Percentiles rank a stretch among this genome's conserved stretches.
Conservation (phyloP, 1,139 yeast genomes). For the Taiozyma onychis region DNA sequence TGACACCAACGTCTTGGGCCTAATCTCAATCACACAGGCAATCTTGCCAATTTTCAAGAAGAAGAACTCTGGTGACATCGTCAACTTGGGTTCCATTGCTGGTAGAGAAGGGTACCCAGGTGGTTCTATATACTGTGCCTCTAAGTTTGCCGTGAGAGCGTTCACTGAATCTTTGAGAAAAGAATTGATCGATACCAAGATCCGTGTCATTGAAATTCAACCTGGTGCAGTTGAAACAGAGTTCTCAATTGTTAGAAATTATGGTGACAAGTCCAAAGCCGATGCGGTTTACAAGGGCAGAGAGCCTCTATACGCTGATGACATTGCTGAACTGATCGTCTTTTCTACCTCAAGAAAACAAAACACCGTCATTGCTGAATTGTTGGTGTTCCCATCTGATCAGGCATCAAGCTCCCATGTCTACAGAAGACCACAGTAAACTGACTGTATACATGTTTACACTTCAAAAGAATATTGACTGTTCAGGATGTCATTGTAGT, state of each 20-base stretch:
- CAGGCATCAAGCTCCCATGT: slow-evolving; percentile 73
- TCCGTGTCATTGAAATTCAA: slow-evolving; percentile 77
- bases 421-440: slow-evolving; percentile 24
- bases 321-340: slow-evolving; percentile 76
- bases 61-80: slow-evolving; percentile 63
- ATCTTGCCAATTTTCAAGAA: slow-evolving; percentile 55
- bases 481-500: neutral
- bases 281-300: slow-evolving; percentile 68
- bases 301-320: slow-evolving; percentile 69
- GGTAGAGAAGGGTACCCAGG: slow-evolving; percentile 86
- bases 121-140: slow-evolving; percentile 85
- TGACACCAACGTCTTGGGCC: slow-evolving; percentile 68
- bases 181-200: slow-evolving; percentile 66
- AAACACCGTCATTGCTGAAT: slow-evolving; percentile 75
- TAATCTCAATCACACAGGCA: slow-evolving; percentile 65
- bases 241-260: slow-evolving; percentile 69
- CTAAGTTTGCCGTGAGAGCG: slow-evolving; percentile 76
- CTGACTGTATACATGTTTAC: too few relatives aligned
- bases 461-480: neutral
- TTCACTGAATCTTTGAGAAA: slow-evolving; percentile 74
- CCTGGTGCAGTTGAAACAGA: slow-evolving; percentile 92
- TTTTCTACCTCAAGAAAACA: slow-evolving; percentile 65
- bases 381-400: slow-evolving; percentile 68
- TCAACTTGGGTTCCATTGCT: slow-evolving; percentile 82
- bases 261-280: slow-evolving; percentile 66